Percentiles rank a stretch among this genome's conserved stretches.
Conservation (phyloP, 2,329 filamentous ascomycete species). For the Venturia carpophila region DNA sequence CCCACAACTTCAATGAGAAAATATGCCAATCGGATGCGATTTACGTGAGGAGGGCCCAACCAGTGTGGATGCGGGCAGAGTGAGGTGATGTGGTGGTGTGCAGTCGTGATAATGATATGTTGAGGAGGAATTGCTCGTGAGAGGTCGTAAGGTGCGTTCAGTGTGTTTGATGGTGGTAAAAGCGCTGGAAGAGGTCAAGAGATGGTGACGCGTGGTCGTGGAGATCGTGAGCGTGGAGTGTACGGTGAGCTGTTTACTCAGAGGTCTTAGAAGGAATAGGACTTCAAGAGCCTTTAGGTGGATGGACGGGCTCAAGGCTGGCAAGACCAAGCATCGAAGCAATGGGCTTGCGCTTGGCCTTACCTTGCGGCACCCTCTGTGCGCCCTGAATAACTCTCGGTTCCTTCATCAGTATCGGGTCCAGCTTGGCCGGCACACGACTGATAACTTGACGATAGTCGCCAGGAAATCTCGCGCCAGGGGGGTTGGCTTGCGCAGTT, state of each 20-base stretch:
- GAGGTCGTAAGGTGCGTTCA: background rate
- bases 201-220: background rate
- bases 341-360: conserved; percentile 35
- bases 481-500: conserved; percentile 51
- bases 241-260: no score
- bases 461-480: conserved; percentile 45
- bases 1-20: background rate
- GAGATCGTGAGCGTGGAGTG: background rate
- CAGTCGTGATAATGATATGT: conserved; percentile 4
- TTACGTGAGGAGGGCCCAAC: background rate
- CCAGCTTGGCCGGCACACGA: conserved; percentile 69
- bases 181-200: background rate
- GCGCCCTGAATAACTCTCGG: conserved; percentile 82
- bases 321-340: background rate
- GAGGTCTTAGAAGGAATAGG: background rate
- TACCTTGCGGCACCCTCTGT: conserved; percentile 51
- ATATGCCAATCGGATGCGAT: background rate
- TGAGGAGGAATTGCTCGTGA: background rate
- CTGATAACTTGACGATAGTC: conserved; percentile 47
- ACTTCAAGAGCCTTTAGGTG: background rate
- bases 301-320: background rate
- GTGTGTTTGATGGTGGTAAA: background rate
- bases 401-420: conserved; percentile 82
- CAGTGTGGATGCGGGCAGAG: background rate
- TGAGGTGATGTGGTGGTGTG: background rate